These are phyloP conservation scores for Chytridiales sp. DNA, from an alignment of 371 early-diverging fungal species.

Conservation along the genomic window DNA sequence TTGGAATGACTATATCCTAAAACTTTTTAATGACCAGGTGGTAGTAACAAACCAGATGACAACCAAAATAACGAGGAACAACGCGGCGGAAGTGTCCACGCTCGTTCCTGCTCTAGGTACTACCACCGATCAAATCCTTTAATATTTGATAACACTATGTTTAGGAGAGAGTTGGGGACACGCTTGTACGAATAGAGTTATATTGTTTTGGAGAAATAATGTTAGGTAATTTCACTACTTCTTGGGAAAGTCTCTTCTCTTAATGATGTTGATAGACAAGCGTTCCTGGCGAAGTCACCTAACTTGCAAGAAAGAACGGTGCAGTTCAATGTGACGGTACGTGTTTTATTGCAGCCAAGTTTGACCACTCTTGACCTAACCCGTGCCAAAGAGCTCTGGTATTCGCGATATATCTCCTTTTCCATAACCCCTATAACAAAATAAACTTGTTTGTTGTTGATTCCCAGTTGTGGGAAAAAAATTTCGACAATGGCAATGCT, in stretches of 20 bases:
- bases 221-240: conserved; percentile 23
- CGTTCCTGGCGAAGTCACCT: conserved; percentile 32
- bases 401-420: not conserved
- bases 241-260: not conserved
- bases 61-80: conserved; percentile 32
- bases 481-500: too few relatives aligned
- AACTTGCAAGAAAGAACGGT: conserved; percentile 28
- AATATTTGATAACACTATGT: not conserved
- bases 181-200: conserved; percentile 42
- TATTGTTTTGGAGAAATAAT: conserved; percentile 42
- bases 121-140: too few relatives aligned
- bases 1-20: not conserved
- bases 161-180: conserved; percentile 52
- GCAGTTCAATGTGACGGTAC: conserved; percentile 23
- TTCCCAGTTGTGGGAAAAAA: too few relatives aligned
- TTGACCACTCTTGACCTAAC: not conserved
- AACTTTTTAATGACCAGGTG: conserved; percentile 18
- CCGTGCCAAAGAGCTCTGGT: not conserved
- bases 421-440: not conserved
- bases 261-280: conserved; percentile 12
- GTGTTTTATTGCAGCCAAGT: not conserved
- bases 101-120: conserved; percentile 46
- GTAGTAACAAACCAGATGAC: conserved; percentile 56
- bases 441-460: not conserved
- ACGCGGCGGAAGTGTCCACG: conserved; percentile 18